Evolutionary conservation across 148 eudicot species (phyloP).

Genomic region (Pharnaceum exiguum): DNA sequence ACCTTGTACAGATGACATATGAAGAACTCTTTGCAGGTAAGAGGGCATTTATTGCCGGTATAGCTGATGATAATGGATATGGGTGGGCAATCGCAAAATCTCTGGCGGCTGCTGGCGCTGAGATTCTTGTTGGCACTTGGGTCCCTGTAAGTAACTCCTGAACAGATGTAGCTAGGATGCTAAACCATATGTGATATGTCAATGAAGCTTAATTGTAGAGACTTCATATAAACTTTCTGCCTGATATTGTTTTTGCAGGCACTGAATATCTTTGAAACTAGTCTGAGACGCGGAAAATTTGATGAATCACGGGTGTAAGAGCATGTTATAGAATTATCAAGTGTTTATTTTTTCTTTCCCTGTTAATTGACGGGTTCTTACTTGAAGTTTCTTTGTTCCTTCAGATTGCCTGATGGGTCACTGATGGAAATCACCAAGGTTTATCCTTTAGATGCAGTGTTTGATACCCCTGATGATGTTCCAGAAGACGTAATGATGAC

Average conservation of each 20-base stretch:
- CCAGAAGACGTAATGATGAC: slow-evolving; percentile 78
- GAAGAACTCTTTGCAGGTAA: slow-evolving; percentile 42
- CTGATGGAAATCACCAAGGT: slow-evolving; percentile 89
- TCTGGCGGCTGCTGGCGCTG: slow-evolving; percentile 97
- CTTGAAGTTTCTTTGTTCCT: slow-evolving; percentile 13
- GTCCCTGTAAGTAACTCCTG: slow-evolving; percentile 69
- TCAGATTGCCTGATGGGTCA: slow-evolving; percentile 91
- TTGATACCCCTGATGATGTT: slow-evolving; percentile 81
- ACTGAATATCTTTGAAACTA: slow-evolving; percentile 84
- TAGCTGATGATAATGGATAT: slow-evolving; percentile 96
- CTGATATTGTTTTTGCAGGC: slow-evolving; percentile 40
- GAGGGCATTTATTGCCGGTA: slow-evolving; percentile 90
- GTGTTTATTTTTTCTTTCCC: not conserved
- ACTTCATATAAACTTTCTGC: not conserved
- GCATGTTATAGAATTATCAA: slow-evolving; percentile 1
- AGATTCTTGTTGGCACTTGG: slow-evolving; percentile 97
- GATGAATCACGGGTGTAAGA: slow-evolving; percentile 89
- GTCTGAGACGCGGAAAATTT: slow-evolving; percentile 91
- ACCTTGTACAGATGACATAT: not conserved
- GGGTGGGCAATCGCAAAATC: slow-evolving; percentile 99
- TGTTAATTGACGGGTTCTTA: not conserved
- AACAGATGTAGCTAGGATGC: not conserved
- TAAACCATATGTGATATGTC: not conserved
- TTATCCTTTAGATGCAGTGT: slow-evolving; percentile 88
- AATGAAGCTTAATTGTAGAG: not conserved